Base-by-base conservation (phyloP, 2,329 filamentous ascomycete genomes). In the Arthrocladium fulminans region DNA sequence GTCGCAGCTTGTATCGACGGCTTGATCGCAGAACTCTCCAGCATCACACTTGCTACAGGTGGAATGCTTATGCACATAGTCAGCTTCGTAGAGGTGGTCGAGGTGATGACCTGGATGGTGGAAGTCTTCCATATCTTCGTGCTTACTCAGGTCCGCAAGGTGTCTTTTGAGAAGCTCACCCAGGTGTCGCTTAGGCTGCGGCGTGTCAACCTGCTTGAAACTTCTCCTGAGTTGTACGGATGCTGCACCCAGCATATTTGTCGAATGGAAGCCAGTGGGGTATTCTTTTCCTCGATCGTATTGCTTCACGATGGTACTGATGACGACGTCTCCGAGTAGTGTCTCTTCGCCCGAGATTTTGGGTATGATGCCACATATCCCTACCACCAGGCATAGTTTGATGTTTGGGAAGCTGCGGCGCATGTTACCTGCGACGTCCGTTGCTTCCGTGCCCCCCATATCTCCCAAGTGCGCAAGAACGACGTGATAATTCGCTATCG, bases 281-380 rank as follows among this genome's bases (percentile, higher is more conserved):
- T 52, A 57, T 20, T 51, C 51, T n/a, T 54, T 50, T 5, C 57
- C 59, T 35, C 56, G 54, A 45, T 63, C 61, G 43, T 59, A 58
- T 43, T 61, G 52, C 0, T 61, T 46, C 8, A 63, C 19, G 0
- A 37, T 44, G 8, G 45, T 52, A 30, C 61, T 61, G 37, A 64
- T 56, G n/a, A 63, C 46, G 12, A 65, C 54, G 51, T 66, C 63
- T 3, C 64, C 63, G 2, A 66, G 53, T 6, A 60, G 37, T 23
- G 60, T 57, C n/a, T 59, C 54, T 1, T 51, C 27, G 22, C 34
- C 17, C 13, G 17, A 30, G 19, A 17, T 41, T 0, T 65, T 51
- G 1, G 67, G 67, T 3, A 66, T 58, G 8, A 65, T 69, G 0
- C 68, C 71, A 38, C 69, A 72, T 2, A 72, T 60, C 0, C 70